Evolutionary conservation across 192 early-diverging fungal genomes (phyloP).

Genomic region (Umbelopsis ramanniana): DNA sequence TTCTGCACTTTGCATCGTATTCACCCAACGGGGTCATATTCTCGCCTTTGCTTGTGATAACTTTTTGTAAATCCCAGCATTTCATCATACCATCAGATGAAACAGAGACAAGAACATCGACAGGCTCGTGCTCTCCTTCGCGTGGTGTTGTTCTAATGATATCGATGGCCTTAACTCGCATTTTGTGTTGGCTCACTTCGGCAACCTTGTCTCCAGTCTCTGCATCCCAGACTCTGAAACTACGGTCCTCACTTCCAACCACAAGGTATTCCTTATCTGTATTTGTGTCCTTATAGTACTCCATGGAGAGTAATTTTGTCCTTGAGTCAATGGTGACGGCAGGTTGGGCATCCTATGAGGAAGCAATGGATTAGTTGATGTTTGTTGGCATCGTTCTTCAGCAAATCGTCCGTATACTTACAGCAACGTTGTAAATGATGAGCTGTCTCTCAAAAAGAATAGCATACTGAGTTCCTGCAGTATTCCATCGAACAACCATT

Average conservation of each 20-base stretch:
- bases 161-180: conserved; percentile 48
- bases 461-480: conserved; percentile 58
- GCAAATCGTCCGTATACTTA: conserved; percentile 40
- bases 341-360: conserved; percentile 39
- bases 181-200: conserved; percentile 49
- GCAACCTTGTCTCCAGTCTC: conserved; percentile 49
- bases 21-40: conserved; percentile 44
- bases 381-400: neutral
- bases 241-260: conserved; percentile 65
- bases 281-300: conserved; percentile 38
- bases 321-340: conserved; percentile 31
- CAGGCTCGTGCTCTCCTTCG: conserved; percentile 20
- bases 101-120: conserved; percentile 52
- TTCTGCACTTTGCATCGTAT: conserved; percentile 64
- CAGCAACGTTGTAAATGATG: conserved; percentile 58
- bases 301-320: conserved; percentile 43
- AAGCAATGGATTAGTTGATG: neutral
- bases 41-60: conserved; percentile 25
- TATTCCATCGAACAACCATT: conserved; percentile 57
- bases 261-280: conserved; percentile 56
- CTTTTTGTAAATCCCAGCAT: conserved; percentile 65
- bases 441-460: conserved; percentile 61
- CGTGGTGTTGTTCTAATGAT: conserved; percentile 28
- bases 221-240: conserved; percentile 55
- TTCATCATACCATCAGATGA: conserved; percentile 79